A percentile compares a stretch with the other conserved stretches of the same genome.
phyloP scores from a whole-genome alignment of 441 rosid species.

The Hura crepitans region DNA sequence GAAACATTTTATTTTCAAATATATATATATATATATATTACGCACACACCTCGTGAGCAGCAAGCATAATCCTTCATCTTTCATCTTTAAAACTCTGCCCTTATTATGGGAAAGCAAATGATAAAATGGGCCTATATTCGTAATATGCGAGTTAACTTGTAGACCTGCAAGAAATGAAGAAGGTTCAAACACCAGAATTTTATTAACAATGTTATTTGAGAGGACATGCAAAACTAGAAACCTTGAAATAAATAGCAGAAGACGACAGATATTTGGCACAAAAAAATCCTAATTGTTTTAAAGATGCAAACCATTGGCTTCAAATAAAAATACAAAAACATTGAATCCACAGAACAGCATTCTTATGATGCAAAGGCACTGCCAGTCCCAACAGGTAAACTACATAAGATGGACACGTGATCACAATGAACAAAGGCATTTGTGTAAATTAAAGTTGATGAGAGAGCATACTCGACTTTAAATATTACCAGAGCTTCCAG shows the following conservation, averaged over 20 bases:
- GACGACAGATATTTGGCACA: neutral
- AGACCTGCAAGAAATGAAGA: conserved; percentile 49
- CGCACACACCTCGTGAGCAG: neutral
- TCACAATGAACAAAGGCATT: neutral
- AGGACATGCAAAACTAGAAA: neutral
- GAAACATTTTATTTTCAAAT: too few relatives aligned
- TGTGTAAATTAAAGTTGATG: neutral
- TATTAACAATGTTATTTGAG: neutral
- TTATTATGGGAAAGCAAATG: neutral
- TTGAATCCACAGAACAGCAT: neutral
- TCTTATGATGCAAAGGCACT: neutral
- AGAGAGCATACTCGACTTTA: neutral
- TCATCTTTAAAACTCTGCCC: neutral
- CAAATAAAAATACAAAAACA: neutral
- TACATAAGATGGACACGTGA: too few relatives aligned
- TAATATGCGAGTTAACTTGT: conserved; percentile 72
- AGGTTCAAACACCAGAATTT: neutral
- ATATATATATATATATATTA: too few relatives aligned
- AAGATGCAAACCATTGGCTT: neutral
- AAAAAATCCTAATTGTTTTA: neutral
- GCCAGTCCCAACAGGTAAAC: neutral
- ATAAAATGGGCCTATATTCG: conserved; percentile 44
- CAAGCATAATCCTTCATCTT: conserved; percentile 4
- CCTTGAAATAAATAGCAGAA: neutral
- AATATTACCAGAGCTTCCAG: neutral